Conservation (phyloP, 345 rosid genomes). For the Cardamine occulta region DNA sequence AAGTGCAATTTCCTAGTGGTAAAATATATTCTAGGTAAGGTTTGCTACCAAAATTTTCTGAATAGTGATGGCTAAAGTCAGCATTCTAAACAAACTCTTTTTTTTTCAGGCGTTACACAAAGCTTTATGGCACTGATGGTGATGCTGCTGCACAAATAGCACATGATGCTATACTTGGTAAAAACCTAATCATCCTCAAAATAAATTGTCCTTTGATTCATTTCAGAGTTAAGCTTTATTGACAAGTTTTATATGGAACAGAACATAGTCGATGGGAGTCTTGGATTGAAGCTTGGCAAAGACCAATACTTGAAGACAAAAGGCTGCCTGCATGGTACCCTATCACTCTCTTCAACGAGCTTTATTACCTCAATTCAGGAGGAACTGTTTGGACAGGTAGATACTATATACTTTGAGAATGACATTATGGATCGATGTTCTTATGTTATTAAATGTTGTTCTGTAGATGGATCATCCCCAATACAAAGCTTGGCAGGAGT, state of each 20-base stretch:
- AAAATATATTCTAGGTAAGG: conserved; percentile 74
- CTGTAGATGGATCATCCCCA: conserved; percentile 81
- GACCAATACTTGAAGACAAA: conserved; percentile 87
- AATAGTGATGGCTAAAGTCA: not conserved
- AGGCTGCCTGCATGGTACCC: conserved; percentile 94
- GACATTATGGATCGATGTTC: not conserved
- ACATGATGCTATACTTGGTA: conserved; percentile 83
- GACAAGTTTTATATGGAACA: conserved; percentile 39
- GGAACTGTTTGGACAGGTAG: conserved; percentile 94
- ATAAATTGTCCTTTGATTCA: not conserved
- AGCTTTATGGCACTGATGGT: conserved; percentile 73
- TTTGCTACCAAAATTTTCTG: not conserved
- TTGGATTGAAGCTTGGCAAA: conserved; percentile 87
- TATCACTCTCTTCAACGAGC: conserved; percentile 86
- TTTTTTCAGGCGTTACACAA: conserved; percentile 74
- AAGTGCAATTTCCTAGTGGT: conserved; percentile 62
- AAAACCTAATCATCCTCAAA: conserved; percentile 3
- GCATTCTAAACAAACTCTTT: conserved; percentile 6
- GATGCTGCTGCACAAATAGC: conserved; percentile 84
- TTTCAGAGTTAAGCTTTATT: conserved; percentile 1
- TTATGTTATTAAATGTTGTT: not conserved
- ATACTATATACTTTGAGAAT: not conserved
- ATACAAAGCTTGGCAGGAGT: conserved; percentile 65
- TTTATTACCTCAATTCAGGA: conserved; percentile 90
- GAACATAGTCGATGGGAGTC: conserved; percentile 87